Percentiles rank a stretch among this genome's conserved stretches.
Evolutionary conservation across 768 basidiomycete species (phyloP).

Genomic region (Leucosporidium scottii): DNA sequence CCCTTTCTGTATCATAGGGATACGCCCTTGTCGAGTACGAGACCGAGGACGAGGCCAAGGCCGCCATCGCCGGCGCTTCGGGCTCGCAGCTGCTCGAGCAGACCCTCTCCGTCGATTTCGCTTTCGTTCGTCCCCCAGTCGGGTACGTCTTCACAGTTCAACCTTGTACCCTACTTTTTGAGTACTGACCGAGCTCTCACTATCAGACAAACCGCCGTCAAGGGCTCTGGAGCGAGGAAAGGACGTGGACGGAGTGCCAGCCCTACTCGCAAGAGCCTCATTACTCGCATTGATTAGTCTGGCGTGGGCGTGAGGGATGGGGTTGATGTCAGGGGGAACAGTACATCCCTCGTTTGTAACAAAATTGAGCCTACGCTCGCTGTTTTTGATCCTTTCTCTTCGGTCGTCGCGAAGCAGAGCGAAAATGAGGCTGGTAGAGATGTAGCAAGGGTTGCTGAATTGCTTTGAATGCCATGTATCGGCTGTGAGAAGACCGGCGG

Average conservation of each 20-base stretch:
- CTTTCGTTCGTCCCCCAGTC: conserved; percentile 72
- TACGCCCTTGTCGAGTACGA: conserved; percentile 98
- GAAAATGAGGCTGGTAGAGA: too few relatives aligned
- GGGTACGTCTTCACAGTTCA: conserved; percentile 1
- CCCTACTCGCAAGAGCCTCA: conserved; percentile 22
- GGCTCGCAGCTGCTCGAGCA: conserved; percentile 81
- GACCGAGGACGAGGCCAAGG: conserved; percentile 86
- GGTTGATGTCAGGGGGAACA: too few relatives aligned
- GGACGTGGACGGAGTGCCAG: conserved; percentile 24
- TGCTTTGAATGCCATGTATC: too few relatives aligned
- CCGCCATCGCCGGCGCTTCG: conserved; percentile 82
- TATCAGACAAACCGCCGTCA: background rate
- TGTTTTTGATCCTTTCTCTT: too few relatives aligned
- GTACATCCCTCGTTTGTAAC: too few relatives aligned
- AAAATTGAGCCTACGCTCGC: too few relatives aligned
- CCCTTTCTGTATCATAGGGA: conserved; percentile 53
- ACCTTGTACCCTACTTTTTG: background rate
- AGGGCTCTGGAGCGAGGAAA: conserved; percentile 6
- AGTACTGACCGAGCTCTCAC: background rate
- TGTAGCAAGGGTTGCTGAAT: too few relatives aligned
- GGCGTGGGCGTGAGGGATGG: background rate
- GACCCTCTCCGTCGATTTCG: conserved; percentile 79
- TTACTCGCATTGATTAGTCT: conserved; percentile 27
- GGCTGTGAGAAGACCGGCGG: too few relatives aligned
- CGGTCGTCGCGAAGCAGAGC: too few relatives aligned